Base-by-base conservation (phyloP, 73 alveolate species). In the Uronychia setigera region DNA sequence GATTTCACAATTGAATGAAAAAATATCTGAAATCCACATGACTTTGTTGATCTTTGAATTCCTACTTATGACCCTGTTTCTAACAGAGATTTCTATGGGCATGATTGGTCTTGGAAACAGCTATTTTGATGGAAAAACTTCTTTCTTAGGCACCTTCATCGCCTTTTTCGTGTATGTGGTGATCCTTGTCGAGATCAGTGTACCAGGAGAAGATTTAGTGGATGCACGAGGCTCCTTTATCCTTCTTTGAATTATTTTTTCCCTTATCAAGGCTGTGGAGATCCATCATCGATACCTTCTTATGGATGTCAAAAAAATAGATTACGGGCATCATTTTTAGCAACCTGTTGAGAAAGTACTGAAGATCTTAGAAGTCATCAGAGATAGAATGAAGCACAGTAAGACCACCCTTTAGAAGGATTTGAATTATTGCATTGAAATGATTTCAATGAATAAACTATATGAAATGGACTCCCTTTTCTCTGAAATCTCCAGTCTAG, bases 351-450 rank as follows among this genome's bases (percentile, higher is more conserved):
- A 46, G 19, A 46, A 19, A 46, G 67, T 46, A 19, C 5, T 46
- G 5, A 46, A 46, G 67, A 46, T 46, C 67, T 19, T 46, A 19
- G 67, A 46, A 19, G 19, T 19, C 67, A 46, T 46, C 67, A 46
- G 67, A 19, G 67, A 46, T 46, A 46, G 67, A 46, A 5, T 46
- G n/a, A 11, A 5, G 5, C n/a, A 46, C 19, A 5, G 19, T 46
- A 19, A 46, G 67, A 19, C 19, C 67, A 46, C 5, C 67, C 19
- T 46, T 19, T 11, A 13, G 32, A 78, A 82, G 46, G 89, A 82
- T 31, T 14, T 82, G 1, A 82, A 82, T 75, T 82, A 82, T 33
- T 82, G 89, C 78, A 74, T 82, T 74, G 74, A 82, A 31, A 74
- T 82, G 82, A 58, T 82, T n/a, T 32, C 82, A 25, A 31, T 83